A percentile compares a stretch with the other conserved stretches of the same genome.
Conservation (phyloP, 768 basidiomycete genomes). For the Lactifluus subvellereus region DNA sequence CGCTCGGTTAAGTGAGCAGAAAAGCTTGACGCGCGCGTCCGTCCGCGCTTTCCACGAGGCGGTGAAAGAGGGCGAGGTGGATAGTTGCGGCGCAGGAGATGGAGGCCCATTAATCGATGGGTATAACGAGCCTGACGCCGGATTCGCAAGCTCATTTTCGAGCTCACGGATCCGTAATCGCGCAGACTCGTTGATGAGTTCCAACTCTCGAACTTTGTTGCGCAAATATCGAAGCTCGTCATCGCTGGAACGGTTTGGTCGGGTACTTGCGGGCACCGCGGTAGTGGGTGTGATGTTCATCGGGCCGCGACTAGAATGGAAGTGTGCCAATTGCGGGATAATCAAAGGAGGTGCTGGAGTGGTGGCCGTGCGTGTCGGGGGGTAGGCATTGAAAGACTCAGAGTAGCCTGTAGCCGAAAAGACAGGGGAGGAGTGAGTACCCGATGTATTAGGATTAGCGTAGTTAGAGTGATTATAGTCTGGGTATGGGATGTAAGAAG, state of each 20-base stretch:
- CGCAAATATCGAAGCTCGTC: conserved; percentile 53
- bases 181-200: conserved; percentile 50
- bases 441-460: conserved; percentile 21
- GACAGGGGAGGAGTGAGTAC: conserved; percentile 17
- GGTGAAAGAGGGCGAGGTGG: conserved; percentile 44
- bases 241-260: conserved; percentile 31
- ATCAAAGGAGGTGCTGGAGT: conserved; percentile 12
- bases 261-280: conserved; percentile 24
- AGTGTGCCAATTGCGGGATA: conserved; percentile 22
- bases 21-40: conserved; percentile 60
- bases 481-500: conserved; percentile 23
- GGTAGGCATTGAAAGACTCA: conserved; percentile 21
- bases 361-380: conserved; percentile 15
- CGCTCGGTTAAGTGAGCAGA: conserved; percentile 79
- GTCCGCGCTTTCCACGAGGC: conserved; percentile 68
- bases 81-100: conserved; percentile 31
- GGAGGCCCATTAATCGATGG: conserved; percentile 28
- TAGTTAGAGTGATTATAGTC: conserved; percentile 23
- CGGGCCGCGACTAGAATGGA: conserved; percentile 28
- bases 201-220: conserved; percentile 55
- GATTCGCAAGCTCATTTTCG: conserved; percentile 40
- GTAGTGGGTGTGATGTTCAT: conserved; percentile 26
- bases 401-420: conserved; percentile 22
- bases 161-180: conserved; percentile 44
- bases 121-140: conserved; percentile 25